Base-by-base conservation (phyloP, 495 filamentous ascomycete genomes). In the Hypoxylon perforatum region DNA sequence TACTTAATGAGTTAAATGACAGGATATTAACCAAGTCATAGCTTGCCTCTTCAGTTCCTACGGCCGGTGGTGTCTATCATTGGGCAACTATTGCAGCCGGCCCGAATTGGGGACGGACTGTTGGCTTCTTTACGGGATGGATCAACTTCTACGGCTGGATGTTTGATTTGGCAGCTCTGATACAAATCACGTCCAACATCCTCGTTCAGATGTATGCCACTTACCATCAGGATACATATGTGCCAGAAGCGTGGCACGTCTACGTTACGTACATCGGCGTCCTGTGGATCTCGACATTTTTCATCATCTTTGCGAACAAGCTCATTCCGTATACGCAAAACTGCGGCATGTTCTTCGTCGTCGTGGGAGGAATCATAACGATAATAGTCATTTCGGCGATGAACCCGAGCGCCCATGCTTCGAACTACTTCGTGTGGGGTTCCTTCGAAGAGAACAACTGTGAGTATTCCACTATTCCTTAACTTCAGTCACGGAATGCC, bases 61-160 rank as follows among this genome's bases (percentile, higher is more conserved):
- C 90, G 0, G 85, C 88, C 7, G 90, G 88, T n/a, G 91, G 92
- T 38, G 91, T 96, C 1, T 94, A 94, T 65, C 92, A 95, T 73
- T 95, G 91, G 91, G 91, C 91, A 4, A 87, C 88, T 0, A 83
- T 94, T 14, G 91, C 91, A 0, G 87, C 86, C 4, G 91, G 91
- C 1, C 84, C 82, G 1, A 85, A 79, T 45, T 90, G 88, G 73
- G 92, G 92, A 28, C 85, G 90, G 12, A 72, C 85, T 1, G 78
- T 86, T 44, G 91, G 92, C 22, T 96, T 87, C 76, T 94, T 92
- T 65, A 88, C 91, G 0, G 92, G 92, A 7, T 92, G 85, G 77
- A 86, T 90, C 80, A 96, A 96, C 71, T 90, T 88, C 70, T 85
- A 92, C 55, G 92, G 88, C n/a, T 73, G 71, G 71, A 73, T 90